These are phyloP conservation scores for Thalassiosira exigua DNA, from an alignment of 352 stramenopile species.

Conservation along the genomic window DNA sequence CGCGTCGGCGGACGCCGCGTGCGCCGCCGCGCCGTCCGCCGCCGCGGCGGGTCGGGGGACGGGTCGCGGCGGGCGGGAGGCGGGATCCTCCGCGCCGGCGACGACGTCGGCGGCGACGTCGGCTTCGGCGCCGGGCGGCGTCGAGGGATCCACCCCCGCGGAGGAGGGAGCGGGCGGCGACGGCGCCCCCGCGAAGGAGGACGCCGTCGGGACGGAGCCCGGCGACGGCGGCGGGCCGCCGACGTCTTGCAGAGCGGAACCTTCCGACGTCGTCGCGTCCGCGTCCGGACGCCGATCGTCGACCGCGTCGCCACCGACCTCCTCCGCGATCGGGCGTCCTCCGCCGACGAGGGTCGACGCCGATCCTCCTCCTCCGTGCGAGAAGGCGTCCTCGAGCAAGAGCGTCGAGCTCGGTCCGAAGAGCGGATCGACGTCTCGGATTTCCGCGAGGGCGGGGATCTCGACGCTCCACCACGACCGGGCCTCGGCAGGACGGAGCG, in stretches of 20 bases:
- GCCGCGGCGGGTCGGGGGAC: not conserved
- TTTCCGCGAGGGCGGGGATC: constrained; percentile 28
- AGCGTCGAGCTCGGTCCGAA: constrained; percentile 31
- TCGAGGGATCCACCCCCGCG: too few species aligned
- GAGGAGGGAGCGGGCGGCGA: too few species aligned
- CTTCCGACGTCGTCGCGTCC: constrained; percentile 1
- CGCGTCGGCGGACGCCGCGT: not conserved
- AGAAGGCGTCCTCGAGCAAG: constrained; percentile 42
- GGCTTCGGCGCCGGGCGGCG: too few species aligned
- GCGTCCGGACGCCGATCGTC: not conserved
- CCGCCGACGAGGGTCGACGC: constrained; percentile 2
- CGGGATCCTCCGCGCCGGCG: too few species aligned
- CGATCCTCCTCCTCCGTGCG: constrained; percentile 13
- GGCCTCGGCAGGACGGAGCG: not conserved
- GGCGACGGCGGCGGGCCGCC: too few species aligned
- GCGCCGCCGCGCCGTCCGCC: not conserved
- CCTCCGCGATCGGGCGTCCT: not conserved
- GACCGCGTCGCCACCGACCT: not conserved
- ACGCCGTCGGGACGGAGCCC: too few species aligned
- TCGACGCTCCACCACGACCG: constrained; percentile 43
- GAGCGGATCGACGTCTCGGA: constrained; percentile 34
- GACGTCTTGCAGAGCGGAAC: too few species aligned
- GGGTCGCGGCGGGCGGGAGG: not conserved
- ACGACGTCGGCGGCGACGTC: too few species aligned
- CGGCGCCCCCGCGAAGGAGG: too few species aligned